These are phyloP conservation scores for Sanguinoderma infundibulare DNA, from an alignment of 1,284 basidiomycete species.

Conservation along the genomic window DNA sequence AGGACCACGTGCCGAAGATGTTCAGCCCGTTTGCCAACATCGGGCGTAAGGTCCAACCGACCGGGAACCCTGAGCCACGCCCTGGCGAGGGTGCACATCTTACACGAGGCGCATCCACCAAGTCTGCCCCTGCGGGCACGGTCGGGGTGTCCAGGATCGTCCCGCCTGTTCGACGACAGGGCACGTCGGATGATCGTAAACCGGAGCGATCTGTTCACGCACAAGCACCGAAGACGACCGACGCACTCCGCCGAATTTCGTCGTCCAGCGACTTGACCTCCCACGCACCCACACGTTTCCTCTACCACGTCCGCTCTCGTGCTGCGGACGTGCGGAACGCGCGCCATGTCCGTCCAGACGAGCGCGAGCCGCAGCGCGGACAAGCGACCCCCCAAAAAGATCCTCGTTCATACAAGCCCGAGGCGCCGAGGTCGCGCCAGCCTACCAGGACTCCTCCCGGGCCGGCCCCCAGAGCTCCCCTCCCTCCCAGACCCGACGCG, in stretches of 20 bases:
- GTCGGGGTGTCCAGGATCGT: not conserved
- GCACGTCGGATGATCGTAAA: not conserved
- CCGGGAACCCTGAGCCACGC: no score
- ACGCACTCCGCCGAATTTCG: conserved; percentile 9
- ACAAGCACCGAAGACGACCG: not conserved
- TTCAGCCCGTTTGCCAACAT: conserved; percentile 5
- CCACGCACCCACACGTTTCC: not conserved
- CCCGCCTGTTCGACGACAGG: not conserved
- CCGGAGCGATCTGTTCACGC: not conserved
- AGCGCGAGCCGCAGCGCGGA: conserved; percentile 6
- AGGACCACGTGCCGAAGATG: conserved; percentile 1
- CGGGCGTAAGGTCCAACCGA: no score
- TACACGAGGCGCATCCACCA: not conserved
- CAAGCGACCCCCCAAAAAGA: not conserved
- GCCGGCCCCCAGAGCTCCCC: not conserved
- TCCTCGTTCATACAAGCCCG: conserved; percentile 9
- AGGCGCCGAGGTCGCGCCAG: conserved; percentile 13
- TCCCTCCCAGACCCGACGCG: conserved; percentile 1
- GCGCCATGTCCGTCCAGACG: not conserved
- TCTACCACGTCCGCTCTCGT: not conserved
- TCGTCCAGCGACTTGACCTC: conserved; percentile 12
- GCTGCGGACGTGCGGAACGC: conserved; percentile 8
- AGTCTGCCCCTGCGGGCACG: not conserved
- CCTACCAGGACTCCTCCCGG: not conserved
- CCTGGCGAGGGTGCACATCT: not conserved